Base-by-base conservation (phyloP, 1,284 basidiomycete genomes). In the Boletus albobrunnescens region DNA sequence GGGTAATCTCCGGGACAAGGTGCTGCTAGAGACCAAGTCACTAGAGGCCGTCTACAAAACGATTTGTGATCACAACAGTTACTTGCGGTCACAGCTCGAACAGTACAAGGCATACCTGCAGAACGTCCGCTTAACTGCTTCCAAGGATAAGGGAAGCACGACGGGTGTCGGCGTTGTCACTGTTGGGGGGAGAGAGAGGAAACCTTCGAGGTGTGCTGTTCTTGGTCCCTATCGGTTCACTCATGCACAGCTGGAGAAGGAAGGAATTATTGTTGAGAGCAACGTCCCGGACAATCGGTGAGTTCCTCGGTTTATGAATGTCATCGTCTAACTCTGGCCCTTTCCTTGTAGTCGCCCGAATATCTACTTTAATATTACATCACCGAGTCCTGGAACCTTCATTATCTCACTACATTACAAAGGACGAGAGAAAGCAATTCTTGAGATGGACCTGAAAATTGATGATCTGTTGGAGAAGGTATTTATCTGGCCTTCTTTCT, bases 401-500 rank as follows among this genome's bases (percentile, higher is more conserved):
- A 93, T 99, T 67, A 99, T 99, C 57, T 94, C 95, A 8, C 74
- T 99, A 44, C 94, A 98, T 71, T 99, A 98, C 76, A 97, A 97
- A 71, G 94, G 94, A 30, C 81, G 96, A n/a, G 94, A 98, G 63
- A 97, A 97, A 74, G 94, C 96, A 16, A 98, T 99, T 58, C 78
- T 99, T 38, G 96, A 99, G 77, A 99, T 99, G 94, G 96, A 99
- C 71, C 78, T 99, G 52, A 99, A 98, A 75, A 96, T 99, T 62
- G 96, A 99, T 70, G 96, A 99, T 72, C 71, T 99, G 56, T 75
- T 99, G 60, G 94, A 99, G 71, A 96, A 94, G 84, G 89, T 90
- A 49, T 22, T 75, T 64, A 4, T 10, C 32, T 28, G 28, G n/a
- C n/a, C n/a, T 35, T 36, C 16, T n/a, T 20, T 38, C 27, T 22